These are phyloP conservation scores for Tylopilus subfusipes DNA, from an alignment of 768 basidiomycete genomes.

Conservation along the genomic window DNA sequence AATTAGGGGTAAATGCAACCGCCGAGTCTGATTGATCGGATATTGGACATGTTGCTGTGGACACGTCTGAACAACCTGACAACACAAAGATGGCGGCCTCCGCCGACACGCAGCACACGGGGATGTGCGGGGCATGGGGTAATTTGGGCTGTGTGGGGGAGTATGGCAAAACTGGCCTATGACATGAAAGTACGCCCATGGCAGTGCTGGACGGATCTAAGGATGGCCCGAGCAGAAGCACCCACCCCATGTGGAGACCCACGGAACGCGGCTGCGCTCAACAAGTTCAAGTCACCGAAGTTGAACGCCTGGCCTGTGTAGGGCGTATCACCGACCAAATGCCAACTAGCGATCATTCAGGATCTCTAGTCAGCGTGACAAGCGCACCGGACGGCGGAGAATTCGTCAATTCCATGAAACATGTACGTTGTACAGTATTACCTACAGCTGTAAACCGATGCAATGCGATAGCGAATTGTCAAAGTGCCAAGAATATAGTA, in stretches of 20 bases:
- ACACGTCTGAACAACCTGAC: conserved; percentile 9
- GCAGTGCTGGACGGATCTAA: conserved; percentile 23
- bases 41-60: conserved; percentile 15
- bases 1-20: conserved; percentile 3
- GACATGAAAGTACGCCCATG: conserved; percentile 11
- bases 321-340: conserved; percentile 6
- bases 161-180: conserved; percentile 6
- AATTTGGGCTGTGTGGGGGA: conserved; percentile 18
- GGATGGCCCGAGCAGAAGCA: conserved; percentile 11
- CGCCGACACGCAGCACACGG: conserved; percentile 18
- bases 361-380: neutral
- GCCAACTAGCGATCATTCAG: conserved; percentile 1
- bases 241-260: conserved; percentile 9
- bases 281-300: conserved; percentile 2
- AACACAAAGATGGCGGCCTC: conserved; percentile 25
- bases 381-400: neutral
- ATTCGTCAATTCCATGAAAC: conserved; percentile 10
- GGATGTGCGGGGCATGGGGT: conserved; percentile 27
- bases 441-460: conserved; percentile 32
- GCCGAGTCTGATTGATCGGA: conserved; percentile 1
- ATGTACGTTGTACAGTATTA: conserved; percentile 27
- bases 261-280: neutral
- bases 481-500: conserved; percentile 30
- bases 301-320: neutral
- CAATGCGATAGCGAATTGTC: conserved; percentile 26